Evolutionary conservation across 2,329 filamentous ascomycete species (phyloP).

Genomic region (Monilinia vaccinii-corymbosi): DNA sequence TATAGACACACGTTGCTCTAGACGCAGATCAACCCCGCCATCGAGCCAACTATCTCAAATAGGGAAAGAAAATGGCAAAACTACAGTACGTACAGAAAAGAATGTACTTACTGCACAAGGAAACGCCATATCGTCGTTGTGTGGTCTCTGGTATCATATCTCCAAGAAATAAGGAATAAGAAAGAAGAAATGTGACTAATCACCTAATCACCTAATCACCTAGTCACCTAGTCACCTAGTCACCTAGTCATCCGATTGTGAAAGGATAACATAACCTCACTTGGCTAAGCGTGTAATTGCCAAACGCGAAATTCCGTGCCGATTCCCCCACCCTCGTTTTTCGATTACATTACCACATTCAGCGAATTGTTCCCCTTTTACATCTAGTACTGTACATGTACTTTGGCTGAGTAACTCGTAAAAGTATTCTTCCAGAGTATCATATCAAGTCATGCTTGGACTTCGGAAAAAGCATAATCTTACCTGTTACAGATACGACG

Average conservation of each 20-base stretch:
- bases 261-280: constrained; percentile 8
- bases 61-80: constrained; percentile 7
- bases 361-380: constrained; percentile 8
- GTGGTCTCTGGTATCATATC: too few species aligned
- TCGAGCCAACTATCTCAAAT: background rate
- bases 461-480: background rate
- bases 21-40: background rate
- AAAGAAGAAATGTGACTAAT: too few species aligned
- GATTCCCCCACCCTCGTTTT: background rate
- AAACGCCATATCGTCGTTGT: background rate
- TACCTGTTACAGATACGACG: background rate
- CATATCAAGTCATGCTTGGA: background rate
- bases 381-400: background rate
- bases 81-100: background rate
- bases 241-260: too few species aligned
- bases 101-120: background rate
- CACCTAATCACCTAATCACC: too few species aligned
- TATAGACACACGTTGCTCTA: background rate
- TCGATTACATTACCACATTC: constrained; percentile 6
- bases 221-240: too few species aligned
- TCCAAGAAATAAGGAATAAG: too few species aligned
- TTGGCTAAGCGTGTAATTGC: background rate
- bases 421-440: background rate
- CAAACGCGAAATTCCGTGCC: background rate
- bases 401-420: background rate